Conservation (phyloP, 1,139 yeast species). For the Taiozyma sp. region DNA sequence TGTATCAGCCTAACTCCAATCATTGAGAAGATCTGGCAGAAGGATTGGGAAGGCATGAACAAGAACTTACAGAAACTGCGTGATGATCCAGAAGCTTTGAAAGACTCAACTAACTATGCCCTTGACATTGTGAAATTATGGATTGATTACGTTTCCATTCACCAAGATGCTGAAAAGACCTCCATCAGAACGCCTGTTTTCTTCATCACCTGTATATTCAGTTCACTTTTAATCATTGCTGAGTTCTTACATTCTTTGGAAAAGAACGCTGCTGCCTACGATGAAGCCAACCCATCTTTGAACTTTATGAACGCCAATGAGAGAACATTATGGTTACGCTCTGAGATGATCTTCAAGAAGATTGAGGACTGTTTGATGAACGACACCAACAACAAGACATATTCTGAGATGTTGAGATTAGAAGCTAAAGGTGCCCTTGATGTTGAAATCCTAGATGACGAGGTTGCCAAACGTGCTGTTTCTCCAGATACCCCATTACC, state of each 20-base stretch:
- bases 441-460: conserved; percentile 40
- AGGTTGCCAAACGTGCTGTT: conserved; percentile 35
- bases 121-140: conserved; percentile 59
- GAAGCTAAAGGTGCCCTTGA: conserved; percentile 53
- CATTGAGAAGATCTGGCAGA: conserved; percentile 49
- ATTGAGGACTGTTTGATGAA: conserved; percentile 48
- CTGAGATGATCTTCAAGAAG: conserved; percentile 39
- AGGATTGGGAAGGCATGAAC: conserved; percentile 65
- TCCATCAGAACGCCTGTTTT: conserved; percentile 70
- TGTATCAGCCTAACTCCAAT: conserved; percentile 54
- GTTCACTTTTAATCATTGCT: conserved; percentile 53
- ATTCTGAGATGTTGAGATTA: conserved; percentile 48
- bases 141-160: conserved; percentile 61
- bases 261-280: conserved; percentile 35
- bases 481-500: conserved; percentile 35
- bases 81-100: conserved; percentile 49
- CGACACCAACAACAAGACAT: conserved; percentile 40
- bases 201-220: conserved; percentile 61
- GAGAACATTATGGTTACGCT: conserved; percentile 32
- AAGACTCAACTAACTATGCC: conserved; percentile 53
- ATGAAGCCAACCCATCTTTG: conserved; percentile 10
- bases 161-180: conserved; percentile 56
- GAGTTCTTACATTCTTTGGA: conserved; percentile 56
- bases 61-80: conserved; percentile 35
- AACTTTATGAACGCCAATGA: conserved; percentile 28